Conservation (phyloP, 1,284 basidiomycete species). For the Ustilago curta region DNA sequence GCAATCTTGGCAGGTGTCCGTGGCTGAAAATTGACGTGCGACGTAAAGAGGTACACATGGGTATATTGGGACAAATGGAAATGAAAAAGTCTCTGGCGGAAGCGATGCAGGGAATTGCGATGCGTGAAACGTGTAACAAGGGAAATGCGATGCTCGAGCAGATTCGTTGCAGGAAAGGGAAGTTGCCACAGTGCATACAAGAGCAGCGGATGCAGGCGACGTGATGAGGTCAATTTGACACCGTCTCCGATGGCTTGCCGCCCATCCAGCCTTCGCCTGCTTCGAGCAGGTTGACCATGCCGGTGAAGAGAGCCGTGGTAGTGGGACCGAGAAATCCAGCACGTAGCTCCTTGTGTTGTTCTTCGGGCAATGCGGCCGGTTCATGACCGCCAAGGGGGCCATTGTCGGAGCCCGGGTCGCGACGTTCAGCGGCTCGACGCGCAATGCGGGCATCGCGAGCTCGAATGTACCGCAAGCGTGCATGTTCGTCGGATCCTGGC, state of each 20-base stretch:
- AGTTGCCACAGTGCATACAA: not conserved
- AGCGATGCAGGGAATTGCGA: conserved; percentile 4
- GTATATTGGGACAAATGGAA: conserved; percentile 6
- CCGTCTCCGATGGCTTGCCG: conserved; percentile 39
- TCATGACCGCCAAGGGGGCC: conserved; percentile 16
- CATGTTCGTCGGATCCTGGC: conserved; percentile 35
- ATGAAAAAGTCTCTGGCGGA: conserved; percentile 3
- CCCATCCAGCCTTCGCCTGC: conserved; percentile 64
- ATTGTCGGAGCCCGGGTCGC: conserved; percentile 23
- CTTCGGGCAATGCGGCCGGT: conserved; percentile 38
- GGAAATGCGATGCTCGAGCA: conserved; percentile 2
- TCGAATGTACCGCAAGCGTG: conserved; percentile 39
- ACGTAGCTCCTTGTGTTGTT: conserved; percentile 30
- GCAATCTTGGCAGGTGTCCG: not conserved
- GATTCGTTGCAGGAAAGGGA: not conserved
- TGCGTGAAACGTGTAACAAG: not conserved
- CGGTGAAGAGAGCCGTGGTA: conserved; percentile 52
- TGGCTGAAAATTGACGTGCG: not conserved
- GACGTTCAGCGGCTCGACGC: conserved; percentile 31
- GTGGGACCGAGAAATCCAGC: conserved; percentile 58
- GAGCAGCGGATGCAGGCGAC: not conserved
- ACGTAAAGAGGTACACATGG: not conserved
- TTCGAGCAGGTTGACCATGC: conserved; percentile 63
- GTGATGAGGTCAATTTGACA: conserved; percentile 1
- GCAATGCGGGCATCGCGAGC: conserved; percentile 48